Evolutionary conservation across 2,329 filamentous ascomycete genomes (phyloP), one percentile per base, ranked within the genome.

Genomic region (Sphaerulina populicola): DNA sequence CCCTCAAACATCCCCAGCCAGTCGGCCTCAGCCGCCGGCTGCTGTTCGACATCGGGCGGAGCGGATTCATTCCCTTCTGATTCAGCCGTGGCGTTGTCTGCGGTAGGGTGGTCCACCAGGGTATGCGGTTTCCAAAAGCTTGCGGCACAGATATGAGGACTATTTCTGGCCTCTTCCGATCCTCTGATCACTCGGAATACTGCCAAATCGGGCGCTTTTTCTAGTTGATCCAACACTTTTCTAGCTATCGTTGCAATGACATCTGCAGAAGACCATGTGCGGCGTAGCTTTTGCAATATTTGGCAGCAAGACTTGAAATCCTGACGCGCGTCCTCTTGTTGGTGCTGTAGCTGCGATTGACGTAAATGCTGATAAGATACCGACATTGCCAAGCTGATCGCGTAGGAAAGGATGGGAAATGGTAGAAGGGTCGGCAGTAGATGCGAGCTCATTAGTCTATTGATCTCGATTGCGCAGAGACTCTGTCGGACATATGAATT

Each of bases 281-380:
- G 68, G 1, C 71, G 67, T 2, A 75, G 60, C 2, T 66, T 67
- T 39, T 73, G 69, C n/a, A 75, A 66, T 1, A 74, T 63, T 9
- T 61, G 59, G 21, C 72, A 72, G 55, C 72, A 74, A 44, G 66
- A 66, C 40, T 71, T 68, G 31, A 75, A 63, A 41, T 74, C 72
- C 43, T 69, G 64, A 8, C 71, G 72, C 1, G 72, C 73, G 21
- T 72, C 69, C 52, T 71, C 71, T 60, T 72, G 70, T 57, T 74
- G 71, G 21, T 72, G 70, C 29, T 68, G 72, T 8, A 77, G 64
- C 45, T 71, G 74, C 51, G 74, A 74, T 44, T 74, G 73, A 21
- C 78, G 76, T 40, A 78, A 72, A 50, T 79, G 74, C 12, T 77
- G 74, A 58, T 81, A 80, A 2, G 77, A 74, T 1, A 80, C 77